Base-by-base conservation (phyloP, 441 rosid genomes). In the Omphalea diandra region DNA sequence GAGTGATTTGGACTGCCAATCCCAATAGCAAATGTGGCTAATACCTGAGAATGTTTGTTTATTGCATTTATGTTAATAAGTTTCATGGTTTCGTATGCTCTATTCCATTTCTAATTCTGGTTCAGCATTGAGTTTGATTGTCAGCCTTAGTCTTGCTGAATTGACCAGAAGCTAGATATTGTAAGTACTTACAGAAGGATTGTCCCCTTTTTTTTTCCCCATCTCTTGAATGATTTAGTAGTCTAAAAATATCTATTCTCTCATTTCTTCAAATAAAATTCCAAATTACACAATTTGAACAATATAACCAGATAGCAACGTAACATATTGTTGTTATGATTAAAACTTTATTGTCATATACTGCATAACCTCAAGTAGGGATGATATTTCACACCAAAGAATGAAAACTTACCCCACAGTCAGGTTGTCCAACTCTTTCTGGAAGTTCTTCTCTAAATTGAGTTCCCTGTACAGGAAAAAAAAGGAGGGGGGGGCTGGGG, bases 391-490 rank as follows among this genome's bases (percentile, higher is more conserved):
- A 17, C 10, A 24, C 12, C 41, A 26, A 5, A 2, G 41, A 41
- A 59, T 15, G 73, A 79, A 63, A 71, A 80, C 10, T 61, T 77
- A 86, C 96, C 84, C 84, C 93, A 70, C 96, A 90, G 75, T 90
- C 96, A 0, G 91, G 96, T 64, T 86, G 88, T 47, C 93, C 96
- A 71, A 75, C 71, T 68, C 96, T 84, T 80, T 85, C 86, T 0
- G 96, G 96, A 27, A 90, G 87, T 63, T 86, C 93, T 63, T 86
- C 95, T 67, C 77, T 76, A 73, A 81, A 77, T 77, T 62, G 70
- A 44, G 63, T 35, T 64, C 79, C 87, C 96, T 87, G 75, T 20
- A 26, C 43, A 70, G 61, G 55, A 47, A 11, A 67, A n/a, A n/a
- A n/a, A n/a, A n/a, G n/a, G n/a, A n/a, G n/a, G n/a, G n/a, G n/a